Base-by-base conservation (phyloP, 805 yeast genomes). In the Ogataea polymorpha region DNA sequence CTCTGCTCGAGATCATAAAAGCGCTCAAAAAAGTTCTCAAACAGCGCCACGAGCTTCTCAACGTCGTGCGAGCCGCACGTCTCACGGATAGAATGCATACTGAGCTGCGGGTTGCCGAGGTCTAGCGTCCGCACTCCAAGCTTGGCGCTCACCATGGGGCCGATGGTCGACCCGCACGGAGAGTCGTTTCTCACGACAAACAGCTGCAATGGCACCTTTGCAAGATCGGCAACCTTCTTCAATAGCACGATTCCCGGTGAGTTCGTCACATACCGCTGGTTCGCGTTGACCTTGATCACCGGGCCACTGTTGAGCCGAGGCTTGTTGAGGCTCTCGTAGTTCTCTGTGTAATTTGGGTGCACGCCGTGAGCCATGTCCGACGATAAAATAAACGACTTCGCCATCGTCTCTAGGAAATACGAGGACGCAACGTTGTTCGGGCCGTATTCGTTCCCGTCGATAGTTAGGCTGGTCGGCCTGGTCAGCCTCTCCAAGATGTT, bases 321-420 rank as follows among this genome's bases (percentile, higher is more conserved):
- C 49, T 78, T 77, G 62, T 91, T 95, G 46, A 75, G 68, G 16
- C 77, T 59, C 59, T 93, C 98, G 64, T 93, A 85, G 53, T 77
- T 77, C 39, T 73, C 75, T 4, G 77, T 66, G 62, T 91, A 91
- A 63, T 91, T 91, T 43, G 99, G 99, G 62, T 91, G 96, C 27
- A 91, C 84, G 23, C 96, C 98, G 60, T 91, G 99, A 1, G 98
- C 96, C 80, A 89, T 93, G 62, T 91, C 99, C 0, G 96, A 86
- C 0, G 97, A 90, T 32, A 93, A 63, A 52, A 91, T 74, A 63
- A 93, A 90, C 1, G 97, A 88, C 59, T 82, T 82, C 7, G 90
- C 73, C 66, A 80, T 72, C 1, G 83, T 61, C 49, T 80, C 77
- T 42, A 75, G 65, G 45, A 77, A 71, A 30, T 62, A 62, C 0